Evolutionary conservation across 768 basidiomycete species (phyloP).

Genomic region (Xerocomus spinulosus): DNA sequence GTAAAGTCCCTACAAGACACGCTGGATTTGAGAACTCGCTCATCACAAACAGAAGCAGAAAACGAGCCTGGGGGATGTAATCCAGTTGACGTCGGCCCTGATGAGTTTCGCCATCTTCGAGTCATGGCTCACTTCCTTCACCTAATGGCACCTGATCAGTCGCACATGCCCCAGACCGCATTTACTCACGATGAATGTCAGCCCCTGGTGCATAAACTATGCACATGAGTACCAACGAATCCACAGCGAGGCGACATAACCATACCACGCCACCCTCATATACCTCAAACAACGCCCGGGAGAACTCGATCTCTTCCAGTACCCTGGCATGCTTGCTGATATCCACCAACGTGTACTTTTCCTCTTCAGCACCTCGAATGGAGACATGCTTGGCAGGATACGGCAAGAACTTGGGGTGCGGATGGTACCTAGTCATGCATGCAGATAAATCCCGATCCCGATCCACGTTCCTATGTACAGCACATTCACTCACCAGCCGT

Average conservation of each 20-base stretch:
- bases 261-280: conserved; percentile 84
- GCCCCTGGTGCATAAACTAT: conserved; percentile 85
- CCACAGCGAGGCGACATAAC: conserved; percentile 16
- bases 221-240: conserved; percentile 2
- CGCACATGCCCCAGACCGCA: not conserved
- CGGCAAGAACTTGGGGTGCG: conserved; percentile 74
- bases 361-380: conserved; percentile 74
- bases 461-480: too few relatives aligned
- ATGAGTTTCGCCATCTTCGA: conserved; percentile 63
- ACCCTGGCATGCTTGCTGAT: conserved; percentile 44
- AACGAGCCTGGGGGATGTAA: conserved; percentile 62
- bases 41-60: not conserved
- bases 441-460: not conserved
- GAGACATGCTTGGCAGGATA: conserved; percentile 69
- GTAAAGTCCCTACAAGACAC: conserved; percentile 58
- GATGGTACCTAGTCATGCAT: conserved; percentile 61
- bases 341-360: conserved; percentile 72
- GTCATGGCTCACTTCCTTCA: conserved; percentile 80
- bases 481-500: conserved; percentile 61
- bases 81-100: conserved; percentile 79
- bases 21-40: not conserved
- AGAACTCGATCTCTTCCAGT: conserved; percentile 80
- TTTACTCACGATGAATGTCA: conserved; percentile 64
- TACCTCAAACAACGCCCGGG: conserved; percentile 79
- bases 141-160: conserved; percentile 36